Percentiles rank a stretch among this genome's conserved stretches.
These are phyloP conservation scores for Pythium rhizo-oryzae DNA, from an alignment of 352 stramenopile genomes.

Conservation along the genomic window DNA sequence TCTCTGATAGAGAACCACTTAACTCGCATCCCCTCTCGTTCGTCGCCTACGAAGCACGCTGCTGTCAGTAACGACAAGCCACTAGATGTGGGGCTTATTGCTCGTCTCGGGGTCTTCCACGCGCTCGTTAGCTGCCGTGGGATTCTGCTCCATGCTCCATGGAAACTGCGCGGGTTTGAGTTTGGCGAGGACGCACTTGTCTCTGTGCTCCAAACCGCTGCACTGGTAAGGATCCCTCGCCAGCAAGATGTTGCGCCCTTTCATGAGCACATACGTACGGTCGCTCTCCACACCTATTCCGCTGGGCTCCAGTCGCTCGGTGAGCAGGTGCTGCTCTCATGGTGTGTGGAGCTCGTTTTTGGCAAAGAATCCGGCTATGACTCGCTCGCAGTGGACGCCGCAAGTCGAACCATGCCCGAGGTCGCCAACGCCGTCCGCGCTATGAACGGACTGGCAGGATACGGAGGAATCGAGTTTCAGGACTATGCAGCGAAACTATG, in stretches of 20 bases:
- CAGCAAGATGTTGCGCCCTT: neutral
- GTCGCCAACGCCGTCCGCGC: conserved; percentile 7
- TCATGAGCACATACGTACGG: neutral
- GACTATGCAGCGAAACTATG: neutral
- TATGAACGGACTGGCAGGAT: conserved; percentile 2
- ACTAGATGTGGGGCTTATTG: neutral
- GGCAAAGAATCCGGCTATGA: neutral
- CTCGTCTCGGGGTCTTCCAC: conserved; percentile 22
- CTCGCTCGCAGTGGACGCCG: conserved; percentile 15
- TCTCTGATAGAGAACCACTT: conserved; percentile 17
- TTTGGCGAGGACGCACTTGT: conserved; percentile 6
- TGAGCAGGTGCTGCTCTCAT: conserved; percentile 3
- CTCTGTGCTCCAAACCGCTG: neutral
- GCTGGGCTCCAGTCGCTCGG: neutral
- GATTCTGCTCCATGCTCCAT: neutral
- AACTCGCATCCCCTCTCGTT: neutral
- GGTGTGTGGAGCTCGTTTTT: conserved; percentile 21
- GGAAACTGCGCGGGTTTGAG: neutral
- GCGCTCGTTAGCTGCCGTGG: conserved; percentile 16
- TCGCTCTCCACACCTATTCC: conserved; percentile 9
- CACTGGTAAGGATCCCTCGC: neutral
- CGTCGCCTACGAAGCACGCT: neutral
- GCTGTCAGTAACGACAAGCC: neutral
- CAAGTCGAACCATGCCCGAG: conserved; percentile 9
- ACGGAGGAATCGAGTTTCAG: neutral